Evolutionary conservation across 2,329 filamentous ascomycete species (phyloP).

Genomic region (Boeremia exigua): DNA sequence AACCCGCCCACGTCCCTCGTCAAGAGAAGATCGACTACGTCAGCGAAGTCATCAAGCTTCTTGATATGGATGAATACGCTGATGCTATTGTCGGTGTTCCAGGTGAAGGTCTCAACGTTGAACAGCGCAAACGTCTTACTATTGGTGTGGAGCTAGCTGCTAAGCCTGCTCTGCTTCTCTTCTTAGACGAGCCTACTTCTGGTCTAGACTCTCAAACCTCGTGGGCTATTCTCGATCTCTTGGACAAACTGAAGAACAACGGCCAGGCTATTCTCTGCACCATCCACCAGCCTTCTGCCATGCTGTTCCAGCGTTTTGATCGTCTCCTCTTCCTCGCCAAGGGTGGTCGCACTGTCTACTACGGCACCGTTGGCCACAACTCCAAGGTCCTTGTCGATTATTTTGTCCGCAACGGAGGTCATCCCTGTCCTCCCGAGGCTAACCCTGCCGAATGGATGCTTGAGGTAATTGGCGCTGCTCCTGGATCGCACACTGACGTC

Average conservation of each 20-base stretch:
- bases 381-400: slow-evolving; percentile 72
- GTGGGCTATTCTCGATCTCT: slow-evolving; percentile 86
- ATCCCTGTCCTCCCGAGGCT: slow-evolving; percentile 67
- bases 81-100: slow-evolving; percentile 90
- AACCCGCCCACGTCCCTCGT: slow-evolving; percentile 74
- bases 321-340: slow-evolving; percentile 77
- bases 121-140: slow-evolving; percentile 77
- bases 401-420: slow-evolving; percentile 75
- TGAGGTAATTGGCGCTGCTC: slow-evolving; percentile 61
- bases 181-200: slow-evolving; percentile 93
- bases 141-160: slow-evolving; percentile 96
- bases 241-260: slow-evolving; percentile 87
- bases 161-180: slow-evolving; percentile 86
- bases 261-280: slow-evolving; percentile 90
- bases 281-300: slow-evolving; percentile 95
- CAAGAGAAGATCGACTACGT: slow-evolving; percentile 86
- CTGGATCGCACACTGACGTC: slow-evolving; percentile 56
- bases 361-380: slow-evolving; percentile 77
- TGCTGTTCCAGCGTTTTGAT: slow-evolving; percentile 92
- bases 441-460: slow-evolving; percentile 87
- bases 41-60: slow-evolving; percentile 85
- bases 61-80: slow-evolving; percentile 89
- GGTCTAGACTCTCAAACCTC: slow-evolving; percentile 93
- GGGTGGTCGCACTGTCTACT: slow-evolving; percentile 81
- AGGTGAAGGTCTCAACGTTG: slow-evolving; percentile 75